Percentiles rank a stretch among this genome's conserved stretches.
These are phyloP conservation scores for Moesziomyces sp. DNA, from an alignment of 1,284 basidiomycete genomes.

Conservation along the genomic window DNA sequence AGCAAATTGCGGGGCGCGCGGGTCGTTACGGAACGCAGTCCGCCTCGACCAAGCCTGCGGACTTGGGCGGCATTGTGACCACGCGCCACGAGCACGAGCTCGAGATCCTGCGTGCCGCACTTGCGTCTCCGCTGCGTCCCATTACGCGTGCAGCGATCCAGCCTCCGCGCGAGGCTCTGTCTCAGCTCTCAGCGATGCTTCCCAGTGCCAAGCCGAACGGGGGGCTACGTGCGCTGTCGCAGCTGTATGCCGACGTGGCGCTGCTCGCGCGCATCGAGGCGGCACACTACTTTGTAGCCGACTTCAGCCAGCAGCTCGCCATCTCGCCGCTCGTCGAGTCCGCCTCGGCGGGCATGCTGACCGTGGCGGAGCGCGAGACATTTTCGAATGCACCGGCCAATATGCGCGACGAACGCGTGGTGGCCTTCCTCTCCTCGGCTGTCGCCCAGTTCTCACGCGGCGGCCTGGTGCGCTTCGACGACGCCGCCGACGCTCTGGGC, in stretches of 20 bases:
- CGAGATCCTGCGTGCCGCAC: conserved; percentile 72
- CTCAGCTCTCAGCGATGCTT: conserved; percentile 68
- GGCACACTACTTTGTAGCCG: conserved; percentile 70
- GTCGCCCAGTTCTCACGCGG: conserved; percentile 68
- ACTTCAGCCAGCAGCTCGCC: conserved; percentile 67
- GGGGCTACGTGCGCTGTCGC: conserved; percentile 60
- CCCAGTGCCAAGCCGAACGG: conserved; percentile 48
- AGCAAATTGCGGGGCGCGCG: conserved; percentile 95
- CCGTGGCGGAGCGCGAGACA: conserved; percentile 72
- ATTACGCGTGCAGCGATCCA: conserved; percentile 70
- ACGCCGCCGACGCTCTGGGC: conserved; percentile 66
- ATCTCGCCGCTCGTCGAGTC: conserved; percentile 67
- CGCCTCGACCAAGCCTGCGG: conserved; percentile 16
- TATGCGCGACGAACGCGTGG: conserved; percentile 69
- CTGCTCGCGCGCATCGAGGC: conserved; percentile 72
- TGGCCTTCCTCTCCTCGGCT: conserved; percentile 67
- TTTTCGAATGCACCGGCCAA: conserved; percentile 71
- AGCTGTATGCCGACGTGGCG: conserved; percentile 71
- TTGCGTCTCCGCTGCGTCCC: conserved; percentile 70
- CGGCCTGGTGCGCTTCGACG: conserved; percentile 68
- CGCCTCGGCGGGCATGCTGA: conserved; percentile 70
- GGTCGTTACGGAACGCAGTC: conserved; percentile 85
- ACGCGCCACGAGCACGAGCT: conserved; percentile 79
- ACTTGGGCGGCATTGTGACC: conserved; percentile 70
- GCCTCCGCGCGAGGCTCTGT: conserved; percentile 64